A percentile compares a stretch with the other conserved stretches of the same genome.
phyloP scores from a whole-genome alignment of 2,329 filamentous ascomycete species.

The Beauveria medogensis region DNA sequence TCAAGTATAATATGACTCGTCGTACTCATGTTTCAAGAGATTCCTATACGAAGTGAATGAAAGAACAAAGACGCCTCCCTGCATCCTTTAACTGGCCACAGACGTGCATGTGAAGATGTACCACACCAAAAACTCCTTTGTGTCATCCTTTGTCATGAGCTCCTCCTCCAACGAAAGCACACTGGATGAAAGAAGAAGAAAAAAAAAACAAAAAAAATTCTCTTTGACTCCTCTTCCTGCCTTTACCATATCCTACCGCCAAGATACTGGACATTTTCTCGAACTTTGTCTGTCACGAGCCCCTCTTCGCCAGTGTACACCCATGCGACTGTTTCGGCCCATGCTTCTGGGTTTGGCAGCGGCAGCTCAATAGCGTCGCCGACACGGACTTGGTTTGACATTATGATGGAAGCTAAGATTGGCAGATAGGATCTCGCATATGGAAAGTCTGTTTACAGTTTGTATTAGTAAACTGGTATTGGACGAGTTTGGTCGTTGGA shows the following conservation, averaged over 20 bases:
- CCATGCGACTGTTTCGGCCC: conserved; percentile 46
- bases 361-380: conserved; percentile 51
- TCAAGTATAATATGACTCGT: background rate
- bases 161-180: background rate
- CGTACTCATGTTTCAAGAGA: background rate
- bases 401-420: conserved; percentile 45
- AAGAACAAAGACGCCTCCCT: conserved; percentile 5
- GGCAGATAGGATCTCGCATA: conserved; percentile 36
- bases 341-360: conserved; percentile 47
- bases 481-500: background rate
- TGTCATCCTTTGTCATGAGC: conserved; percentile 4
- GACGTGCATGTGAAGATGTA: conserved; percentile 8
- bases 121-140: conserved; percentile 5
- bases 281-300: conserved; percentile 35
- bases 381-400: conserved; percentile 41
- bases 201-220: background rate
- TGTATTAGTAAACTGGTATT: background rate
- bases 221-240: background rate
- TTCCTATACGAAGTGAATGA: background rate
- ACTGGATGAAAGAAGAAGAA: background rate
- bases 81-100: background rate
- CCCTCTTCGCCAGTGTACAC: conserved; percentile 44
- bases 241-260: conserved; percentile 34
- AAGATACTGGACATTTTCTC: conserved; percentile 46
- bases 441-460: conserved; percentile 18